Percentiles rank a stretch among this genome's conserved stretches.
These are phyloP conservation scores for Xylaria intraflava DNA, from an alignment of 495 filamentous ascomycete species.

Conservation along the genomic window DNA sequence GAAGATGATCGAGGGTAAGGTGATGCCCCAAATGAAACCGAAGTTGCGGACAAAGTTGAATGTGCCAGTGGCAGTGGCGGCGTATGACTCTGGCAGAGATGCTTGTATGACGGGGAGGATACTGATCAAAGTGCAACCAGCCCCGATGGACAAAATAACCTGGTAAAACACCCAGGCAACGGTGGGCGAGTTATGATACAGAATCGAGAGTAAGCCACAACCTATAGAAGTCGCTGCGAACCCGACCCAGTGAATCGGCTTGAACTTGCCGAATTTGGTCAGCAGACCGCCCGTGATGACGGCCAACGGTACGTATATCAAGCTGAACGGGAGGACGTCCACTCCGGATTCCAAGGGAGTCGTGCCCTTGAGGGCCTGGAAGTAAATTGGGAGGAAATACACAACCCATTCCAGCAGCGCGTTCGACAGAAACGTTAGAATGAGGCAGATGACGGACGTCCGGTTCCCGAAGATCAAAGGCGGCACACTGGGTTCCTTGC, in stretches of 20 bases:
- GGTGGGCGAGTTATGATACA: conserved; percentile 13
- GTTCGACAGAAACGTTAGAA: conserved; percentile 12
- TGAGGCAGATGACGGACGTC: conserved; percentile 15
- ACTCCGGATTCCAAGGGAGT: conserved; percentile 42
- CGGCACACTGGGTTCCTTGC: conserved; percentile 18
- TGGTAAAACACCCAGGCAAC: conserved; percentile 25
- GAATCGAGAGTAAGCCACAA: conserved; percentile 33
- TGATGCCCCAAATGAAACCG: conserved; percentile 39
- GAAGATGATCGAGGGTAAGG: conserved; percentile 13
- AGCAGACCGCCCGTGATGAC: conserved; percentile 25
- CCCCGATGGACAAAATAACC: conserved; percentile 13
- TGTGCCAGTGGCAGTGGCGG: conserved; percentile 27
- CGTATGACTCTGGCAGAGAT: conserved; percentile 24
- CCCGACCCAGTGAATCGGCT: conserved; percentile 29
- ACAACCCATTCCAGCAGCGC: conserved; percentile 5
- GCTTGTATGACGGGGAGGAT: conserved; percentile 28
- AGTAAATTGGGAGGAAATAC: conserved; percentile 54
- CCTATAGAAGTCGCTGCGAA: conserved; percentile 30
- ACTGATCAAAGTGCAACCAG: conserved; percentile 17
- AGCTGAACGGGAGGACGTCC: conserved; percentile 32
- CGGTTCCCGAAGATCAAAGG: conserved; percentile 17
- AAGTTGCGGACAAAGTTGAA: conserved; percentile 37
- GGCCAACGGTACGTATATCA: conserved; percentile 8
- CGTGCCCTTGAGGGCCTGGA: conserved; percentile 50
- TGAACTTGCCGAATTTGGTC: conserved; percentile 33